A percentile compares a stretch with the other conserved stretches of the same genome.
These are phyloP conservation scores for Lactarius akahatsu DNA, from an alignment of 768 basidiomycete species.

Conservation along the genomic window DNA sequence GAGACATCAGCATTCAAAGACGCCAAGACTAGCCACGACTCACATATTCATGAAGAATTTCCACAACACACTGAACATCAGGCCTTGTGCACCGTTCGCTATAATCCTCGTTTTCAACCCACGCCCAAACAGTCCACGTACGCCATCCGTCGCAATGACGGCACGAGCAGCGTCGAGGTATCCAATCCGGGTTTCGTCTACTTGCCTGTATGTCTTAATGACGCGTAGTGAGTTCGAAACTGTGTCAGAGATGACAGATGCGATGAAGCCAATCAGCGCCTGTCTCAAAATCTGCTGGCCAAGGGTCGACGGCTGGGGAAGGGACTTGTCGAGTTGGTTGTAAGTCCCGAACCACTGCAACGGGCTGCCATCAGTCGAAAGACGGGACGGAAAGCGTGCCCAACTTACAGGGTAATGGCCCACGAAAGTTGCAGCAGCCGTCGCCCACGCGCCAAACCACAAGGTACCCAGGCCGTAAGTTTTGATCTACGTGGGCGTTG, in stretches of 20 bases:
- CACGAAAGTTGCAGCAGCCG: constrained; percentile 90
- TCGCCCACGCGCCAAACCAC: constrained; percentile 92
- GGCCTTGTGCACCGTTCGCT: constrained; percentile 87
- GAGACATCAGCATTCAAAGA: background rate
- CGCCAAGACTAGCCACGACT: constrained; percentile 32
- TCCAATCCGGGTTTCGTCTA: constrained; percentile 75
- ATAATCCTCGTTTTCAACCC: constrained; percentile 87
- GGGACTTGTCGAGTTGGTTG: constrained; percentile 67
- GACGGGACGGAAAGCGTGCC: constrained; percentile 28
- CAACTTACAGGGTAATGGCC: constrained; percentile 75
- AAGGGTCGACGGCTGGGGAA: constrained; percentile 56
- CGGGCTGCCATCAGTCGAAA: background rate
- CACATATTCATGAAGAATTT: constrained; percentile 86
- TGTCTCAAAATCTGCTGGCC: constrained; percentile 67
- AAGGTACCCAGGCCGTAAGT: constrained; percentile 73
- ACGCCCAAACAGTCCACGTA: constrained; percentile 79
- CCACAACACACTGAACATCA: constrained; percentile 93
- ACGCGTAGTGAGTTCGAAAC: constrained; percentile 88
- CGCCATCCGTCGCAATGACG: constrained; percentile 74
- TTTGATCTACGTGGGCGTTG: constrained; percentile 49
- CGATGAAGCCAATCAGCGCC: constrained; percentile 88
- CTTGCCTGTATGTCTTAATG: constrained; percentile 94
- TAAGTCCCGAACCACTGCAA: constrained; percentile 80
- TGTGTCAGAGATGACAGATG: constrained; percentile 83
- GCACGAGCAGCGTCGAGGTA: constrained; percentile 76